Conservation (phyloP, 345 rosid species). For the Gossypium herbaceum region DNA sequence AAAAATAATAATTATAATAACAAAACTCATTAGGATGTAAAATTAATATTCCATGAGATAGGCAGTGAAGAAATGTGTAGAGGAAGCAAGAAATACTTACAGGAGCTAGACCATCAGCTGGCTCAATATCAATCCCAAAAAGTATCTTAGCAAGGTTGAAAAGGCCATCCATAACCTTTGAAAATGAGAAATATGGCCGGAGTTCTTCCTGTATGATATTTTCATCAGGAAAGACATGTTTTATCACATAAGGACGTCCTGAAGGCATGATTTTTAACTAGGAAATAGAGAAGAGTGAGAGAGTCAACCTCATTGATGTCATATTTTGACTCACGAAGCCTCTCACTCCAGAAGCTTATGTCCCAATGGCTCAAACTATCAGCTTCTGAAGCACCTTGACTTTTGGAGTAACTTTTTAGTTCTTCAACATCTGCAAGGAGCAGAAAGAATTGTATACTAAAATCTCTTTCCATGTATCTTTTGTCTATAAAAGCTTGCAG, state of each 20-base stretch:
- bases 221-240: background rate
- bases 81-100: slow-evolving; percentile 34
- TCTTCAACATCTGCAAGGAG: too few relatives aligned
- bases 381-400: too few relatives aligned
- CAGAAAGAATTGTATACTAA: too few relatives aligned
- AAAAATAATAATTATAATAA: slow-evolving; percentile 12
- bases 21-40: slow-evolving; percentile 8
- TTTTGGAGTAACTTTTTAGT: too few relatives aligned
- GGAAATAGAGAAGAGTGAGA: background rate
- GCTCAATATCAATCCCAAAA: too few relatives aligned
- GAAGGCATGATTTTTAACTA: background rate
- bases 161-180: too few relatives aligned
- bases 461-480: background rate
- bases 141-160: too few relatives aligned
- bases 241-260: background rate
- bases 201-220: slow-evolving; percentile 43
- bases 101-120: slow-evolving; percentile 42
- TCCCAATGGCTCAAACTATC: too few relatives aligned
- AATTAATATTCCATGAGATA: background rate
- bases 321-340: too few relatives aligned
- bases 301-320: too few relatives aligned
- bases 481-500: background rate
- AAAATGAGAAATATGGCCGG: too few relatives aligned
- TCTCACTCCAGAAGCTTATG: too few relatives aligned
- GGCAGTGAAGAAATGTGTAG: background rate